phyloP scores from a whole-genome alignment of 2,329 filamentous ascomycete genomes.

The Periconia macrospinosa region DNA sequence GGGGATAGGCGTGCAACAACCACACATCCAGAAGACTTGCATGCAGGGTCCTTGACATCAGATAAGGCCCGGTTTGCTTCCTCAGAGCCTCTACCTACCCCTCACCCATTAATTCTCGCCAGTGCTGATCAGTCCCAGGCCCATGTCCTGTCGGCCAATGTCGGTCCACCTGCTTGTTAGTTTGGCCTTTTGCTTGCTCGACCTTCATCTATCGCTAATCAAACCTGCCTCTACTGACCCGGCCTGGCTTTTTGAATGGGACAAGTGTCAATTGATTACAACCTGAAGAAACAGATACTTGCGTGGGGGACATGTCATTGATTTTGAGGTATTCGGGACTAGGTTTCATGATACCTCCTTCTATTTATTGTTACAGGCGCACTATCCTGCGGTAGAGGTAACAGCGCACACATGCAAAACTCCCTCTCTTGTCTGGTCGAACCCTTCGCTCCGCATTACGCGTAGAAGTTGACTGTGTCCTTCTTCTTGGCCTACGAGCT shows the following conservation, averaged over 20 bases:
- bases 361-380: slow-evolving; percentile 40
- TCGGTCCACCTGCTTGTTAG: slow-evolving; percentile 13
- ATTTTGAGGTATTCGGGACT: slow-evolving; percentile 10
- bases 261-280: no score
- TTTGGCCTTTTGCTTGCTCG: no score
- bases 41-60: slow-evolving; percentile 27
- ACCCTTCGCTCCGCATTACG: slow-evolving; percentile 22
- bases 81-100: slow-evolving; percentile 1
- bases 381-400: slow-evolving; percentile 1
- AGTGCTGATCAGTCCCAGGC: slow-evolving; percentile 2
- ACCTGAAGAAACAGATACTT: background rate
- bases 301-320: background rate
- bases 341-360: slow-evolving; percentile 18
- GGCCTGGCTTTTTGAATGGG: no score
- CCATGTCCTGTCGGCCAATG: slow-evolving; percentile 9
- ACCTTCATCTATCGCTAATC: no score
- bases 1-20: slow-evolving; percentile 28
- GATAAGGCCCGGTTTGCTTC: slow-evolving; percentile 15
- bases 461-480: slow-evolving; percentile 61
- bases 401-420: slow-evolving; percentile 25
- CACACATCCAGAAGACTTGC: slow-evolving; percentile 15
- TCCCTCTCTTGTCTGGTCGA: slow-evolving; percentile 7
- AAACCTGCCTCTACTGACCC: no score
- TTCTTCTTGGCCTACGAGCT: slow-evolving; percentile 73
- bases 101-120: background rate